Conservation (phyloP, 2,329 filamentous ascomycete genomes). For the Proliferodiscus dingleyae region DNA sequence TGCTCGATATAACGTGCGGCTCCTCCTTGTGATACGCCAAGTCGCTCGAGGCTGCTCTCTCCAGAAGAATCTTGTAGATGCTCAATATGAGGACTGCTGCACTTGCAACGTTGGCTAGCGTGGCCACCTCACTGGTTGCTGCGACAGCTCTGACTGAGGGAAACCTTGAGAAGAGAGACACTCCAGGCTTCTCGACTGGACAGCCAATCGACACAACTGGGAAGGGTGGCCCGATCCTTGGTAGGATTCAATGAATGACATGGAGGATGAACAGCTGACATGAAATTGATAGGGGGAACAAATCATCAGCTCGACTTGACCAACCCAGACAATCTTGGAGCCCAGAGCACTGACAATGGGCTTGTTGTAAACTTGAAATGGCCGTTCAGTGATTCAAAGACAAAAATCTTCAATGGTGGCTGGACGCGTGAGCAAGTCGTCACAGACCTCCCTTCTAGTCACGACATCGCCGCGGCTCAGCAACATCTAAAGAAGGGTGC, state of each 20-base stretch:
- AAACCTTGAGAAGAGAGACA: conserved; percentile 1
- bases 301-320: conserved; percentile 56
- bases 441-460: conserved; percentile 42
- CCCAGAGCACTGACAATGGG: conserved; percentile 49
- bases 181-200: conserved; percentile 41
- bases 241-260: conserved; percentile 34
- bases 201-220: conserved; percentile 52
- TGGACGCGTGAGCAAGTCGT: conserved; percentile 55
- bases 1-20: too few species aligned
- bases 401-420: conserved; percentile 37
- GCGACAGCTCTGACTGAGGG: background rate
- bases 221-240: conserved; percentile 53
- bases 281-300: conserved; percentile 54
- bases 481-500: conserved; percentile 53
- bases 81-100: background rate
- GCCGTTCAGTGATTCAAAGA: conserved; percentile 47
- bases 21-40: too few species aligned
- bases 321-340: conserved; percentile 60
- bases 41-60: too few species aligned
- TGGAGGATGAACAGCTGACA: background rate
- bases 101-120: background rate
- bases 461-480: conserved; percentile 52
- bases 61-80: too few species aligned
- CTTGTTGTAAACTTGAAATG: conserved; percentile 45
- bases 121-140: background rate